phyloP scores from a whole-genome alignment of 495 filamentous ascomycete genomes.

The Hapsidospora chrysogenum region DNA sequence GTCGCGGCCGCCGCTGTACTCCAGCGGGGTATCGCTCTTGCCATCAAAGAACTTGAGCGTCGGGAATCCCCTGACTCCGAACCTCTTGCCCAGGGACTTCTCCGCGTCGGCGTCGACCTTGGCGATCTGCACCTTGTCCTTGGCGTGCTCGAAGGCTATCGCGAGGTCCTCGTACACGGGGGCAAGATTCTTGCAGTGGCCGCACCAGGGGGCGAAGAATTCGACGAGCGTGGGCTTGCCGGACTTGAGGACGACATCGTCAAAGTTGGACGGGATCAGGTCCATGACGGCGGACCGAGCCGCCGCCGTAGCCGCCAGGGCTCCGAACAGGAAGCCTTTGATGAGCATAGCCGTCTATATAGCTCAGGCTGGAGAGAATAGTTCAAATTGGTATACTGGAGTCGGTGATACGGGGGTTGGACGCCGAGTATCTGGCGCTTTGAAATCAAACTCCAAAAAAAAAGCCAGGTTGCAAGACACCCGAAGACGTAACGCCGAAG shows the following conservation, averaged over 20 bases:
- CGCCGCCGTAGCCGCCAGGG: constrained; percentile 25
- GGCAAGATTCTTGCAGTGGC: constrained; percentile 92
- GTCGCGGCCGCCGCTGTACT: constrained; percentile 79
- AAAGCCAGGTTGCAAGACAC: constrained; percentile 9
- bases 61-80: constrained; percentile 85
- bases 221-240: constrained; percentile 95
- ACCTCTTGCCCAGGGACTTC: constrained; percentile 65
- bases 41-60: constrained; percentile 98
- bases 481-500: not conserved
- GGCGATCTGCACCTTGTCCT: constrained; percentile 74
- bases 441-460: constrained; percentile 14
- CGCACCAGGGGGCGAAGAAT: constrained; percentile 99
- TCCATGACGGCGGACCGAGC: constrained; percentile 60
- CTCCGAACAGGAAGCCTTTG: constrained; percentile 34
- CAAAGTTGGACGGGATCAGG: constrained; percentile 78
- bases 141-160: constrained; percentile 46
- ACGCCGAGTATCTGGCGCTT: no score
- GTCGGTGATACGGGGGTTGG: no score
- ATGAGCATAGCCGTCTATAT: constrained; percentile 17
- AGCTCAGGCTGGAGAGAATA: no score
- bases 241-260: constrained; percentile 70
- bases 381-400: no score
- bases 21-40: constrained; percentile 71
- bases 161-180: constrained; percentile 93
- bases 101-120: constrained; percentile 94